Evolutionary conservation across 148 eudicot species (phyloP).

Genomic region (Oxyria digyna): DNA sequence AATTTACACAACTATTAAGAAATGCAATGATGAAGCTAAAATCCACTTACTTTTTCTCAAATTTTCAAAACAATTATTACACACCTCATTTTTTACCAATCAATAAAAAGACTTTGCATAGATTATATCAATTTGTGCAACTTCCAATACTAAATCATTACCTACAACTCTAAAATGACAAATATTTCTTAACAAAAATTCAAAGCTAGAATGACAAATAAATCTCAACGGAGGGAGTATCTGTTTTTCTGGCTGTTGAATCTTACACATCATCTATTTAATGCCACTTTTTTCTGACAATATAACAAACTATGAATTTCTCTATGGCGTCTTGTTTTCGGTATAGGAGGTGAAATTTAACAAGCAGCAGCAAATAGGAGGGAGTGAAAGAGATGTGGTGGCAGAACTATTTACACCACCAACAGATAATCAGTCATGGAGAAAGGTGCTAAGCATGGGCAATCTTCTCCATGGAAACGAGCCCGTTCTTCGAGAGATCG

Average conservation of each 20-base stretch:
- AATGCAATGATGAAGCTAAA: too few relatives aligned
- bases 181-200: too few relatives aligned
- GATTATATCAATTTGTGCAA: too few relatives aligned
- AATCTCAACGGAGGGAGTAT: too few relatives aligned
- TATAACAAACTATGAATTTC: background rate
- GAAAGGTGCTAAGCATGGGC: constrained; percentile 92
- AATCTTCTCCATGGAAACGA: constrained; percentile 91
- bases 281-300: background rate
- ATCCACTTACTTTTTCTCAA: too few relatives aligned
- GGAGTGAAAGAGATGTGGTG: constrained; percentile 45
- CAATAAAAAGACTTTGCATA: too few relatives aligned
- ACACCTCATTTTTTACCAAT: too few relatives aligned
- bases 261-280: background rate
- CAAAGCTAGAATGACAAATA: too few relatives aligned
- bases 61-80: too few relatives aligned
- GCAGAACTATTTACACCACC: constrained; percentile 61
- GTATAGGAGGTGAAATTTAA: constrained; percentile 39
- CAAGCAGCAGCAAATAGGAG: constrained; percentile 41
- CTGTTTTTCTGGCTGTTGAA: background rate
- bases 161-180: too few relatives aligned
- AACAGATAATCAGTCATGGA: constrained; percentile 82
- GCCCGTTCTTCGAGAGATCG: constrained; percentile 67
- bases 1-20: too few relatives aligned
- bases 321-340: background rate
- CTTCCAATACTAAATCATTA: too few relatives aligned